A percentile compares a stretch with the other conserved stretches of the same genome.
Conservation (phyloP, 2,329 filamentous ascomycete species). For the Delphinella strobiligena region DNA sequence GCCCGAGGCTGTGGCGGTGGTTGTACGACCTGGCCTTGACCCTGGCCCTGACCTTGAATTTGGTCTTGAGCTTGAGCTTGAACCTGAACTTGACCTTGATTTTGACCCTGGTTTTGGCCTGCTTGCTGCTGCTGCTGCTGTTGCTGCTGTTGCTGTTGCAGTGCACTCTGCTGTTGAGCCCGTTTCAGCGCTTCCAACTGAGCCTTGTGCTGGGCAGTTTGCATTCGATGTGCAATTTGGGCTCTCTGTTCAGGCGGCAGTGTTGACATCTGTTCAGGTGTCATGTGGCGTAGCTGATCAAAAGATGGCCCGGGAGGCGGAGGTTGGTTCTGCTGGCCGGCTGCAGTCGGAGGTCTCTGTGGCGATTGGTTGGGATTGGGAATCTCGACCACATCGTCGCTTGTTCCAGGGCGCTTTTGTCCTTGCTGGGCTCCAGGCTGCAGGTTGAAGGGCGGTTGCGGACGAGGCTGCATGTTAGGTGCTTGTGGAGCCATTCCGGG, state of each 20-base stretch:
- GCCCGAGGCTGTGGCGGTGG: too few species aligned
- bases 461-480: slow-evolving; percentile 12
- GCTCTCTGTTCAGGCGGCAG: slow-evolving; percentile 13
- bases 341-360: slow-evolving; percentile 1
- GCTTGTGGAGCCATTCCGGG: slow-evolving; percentile 19
- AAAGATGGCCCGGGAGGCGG: slow-evolving; percentile 5
- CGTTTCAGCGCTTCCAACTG: slow-evolving; percentile 16
- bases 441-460: slow-evolving; percentile 13
- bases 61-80: slow-evolving; percentile 1
- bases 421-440: slow-evolving; percentile 15
- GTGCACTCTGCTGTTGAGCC: slow-evolving; percentile 12
- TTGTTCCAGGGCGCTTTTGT: slow-evolving; percentile 22
- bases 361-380: slow-evolving; percentile 18
- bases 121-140: slow-evolving; percentile 12
- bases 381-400: slow-evolving; percentile 30
- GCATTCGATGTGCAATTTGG: slow-evolving; percentile 12
- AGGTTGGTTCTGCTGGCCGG: slow-evolving; percentile 11
- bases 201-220: slow-evolving; percentile 14
- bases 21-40: too few species aligned
- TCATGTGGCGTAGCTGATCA: slow-evolving; percentile 8
- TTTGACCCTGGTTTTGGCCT: neutral
- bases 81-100: too few species aligned
- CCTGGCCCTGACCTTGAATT: neutral
- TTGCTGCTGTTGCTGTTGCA: slow-evolving; percentile 1
- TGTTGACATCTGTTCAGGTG: slow-evolving; percentile 14